These are phyloP conservation scores for Avena insularis DNA, from an alignment of 176 grass and related monocot genomes.

Conservation along the genomic window DNA sequence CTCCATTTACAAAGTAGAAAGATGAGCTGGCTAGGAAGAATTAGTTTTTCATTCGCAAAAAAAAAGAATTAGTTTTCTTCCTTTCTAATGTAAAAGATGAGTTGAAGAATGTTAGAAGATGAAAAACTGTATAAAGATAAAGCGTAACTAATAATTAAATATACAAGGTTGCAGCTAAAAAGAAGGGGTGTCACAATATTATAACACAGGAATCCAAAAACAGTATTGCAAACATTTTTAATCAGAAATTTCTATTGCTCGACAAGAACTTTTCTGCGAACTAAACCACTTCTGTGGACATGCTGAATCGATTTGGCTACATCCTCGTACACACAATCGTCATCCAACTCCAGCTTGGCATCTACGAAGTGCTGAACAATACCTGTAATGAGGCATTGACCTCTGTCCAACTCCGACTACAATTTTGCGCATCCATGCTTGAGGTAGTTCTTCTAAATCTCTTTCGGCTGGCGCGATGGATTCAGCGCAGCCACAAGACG, in stretches of 20 bases:
- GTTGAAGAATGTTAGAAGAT: not conserved
- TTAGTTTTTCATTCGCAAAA: too few species aligned
- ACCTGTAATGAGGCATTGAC: conserved; percentile 77
- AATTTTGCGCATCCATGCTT: too few species aligned
- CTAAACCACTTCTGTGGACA: conserved; percentile 85
- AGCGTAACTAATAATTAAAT: not conserved
- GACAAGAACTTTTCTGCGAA: conserved; percentile 76
- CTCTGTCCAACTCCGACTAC: too few species aligned
- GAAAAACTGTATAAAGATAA: conserved; percentile 29
- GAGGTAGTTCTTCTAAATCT: too few species aligned
- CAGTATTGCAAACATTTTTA: conserved; percentile 66
- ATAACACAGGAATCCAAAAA: not conserved
- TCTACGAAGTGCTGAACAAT: conserved; percentile 91
- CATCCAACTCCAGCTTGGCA: conserved; percentile 92
- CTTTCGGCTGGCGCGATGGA: too few species aligned
- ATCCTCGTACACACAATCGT: conserved; percentile 85
- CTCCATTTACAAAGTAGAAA: too few species aligned
- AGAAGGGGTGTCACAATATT: not conserved
- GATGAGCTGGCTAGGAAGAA: too few species aligned
- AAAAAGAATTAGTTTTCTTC: too few species aligned
- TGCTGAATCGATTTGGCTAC: conserved; percentile 89
- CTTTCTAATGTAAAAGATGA: too few species aligned
- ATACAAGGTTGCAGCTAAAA: not conserved
- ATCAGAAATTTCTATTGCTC: conserved; percentile 81
- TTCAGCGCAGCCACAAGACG: too few species aligned